Evolutionary conservation across 768 basidiomycete genomes (phyloP), one percentile per base, ranked within the genome.

Genomic region (Rhodocollybia butyracea): DNA sequence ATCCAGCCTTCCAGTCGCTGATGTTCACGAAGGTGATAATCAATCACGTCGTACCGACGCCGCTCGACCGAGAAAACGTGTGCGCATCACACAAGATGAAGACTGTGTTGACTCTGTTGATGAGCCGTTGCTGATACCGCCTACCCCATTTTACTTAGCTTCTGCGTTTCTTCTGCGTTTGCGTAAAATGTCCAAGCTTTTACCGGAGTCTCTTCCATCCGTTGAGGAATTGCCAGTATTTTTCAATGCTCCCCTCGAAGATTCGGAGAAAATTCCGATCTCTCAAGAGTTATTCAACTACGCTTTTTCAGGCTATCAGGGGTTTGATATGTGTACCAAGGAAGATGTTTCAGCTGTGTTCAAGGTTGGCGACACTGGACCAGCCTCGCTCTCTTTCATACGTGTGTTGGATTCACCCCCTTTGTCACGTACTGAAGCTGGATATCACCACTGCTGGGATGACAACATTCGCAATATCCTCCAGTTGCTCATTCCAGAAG

Each of bases 401-500:
- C 11, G n/a, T 36, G 34, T 17, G n/a, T 17, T 36, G 34, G n/a
- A 36, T 36, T 12, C 51, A 52, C 51, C n/a, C 31, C 34, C 40
- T n/a, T 39, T 41, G 39, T 17, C 55, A 15, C 63, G 54, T 36
- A 64, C 62, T 13, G 51, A 61, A 40, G 36, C 24, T 10, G 36
- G 54, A 10, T 66, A 64, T 45, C 32, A 36, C 51, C 52, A 40
- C 22, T 64, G 61, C 38, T 66, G 65, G 67, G 65, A 68, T 57
- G 29, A 31, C 32, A 68, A 68, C 45, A 60, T 68, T 32, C 59
- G 62, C 26, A 21, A 50, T 5, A 46, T 63, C 56, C 21, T 68
- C 27, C 55, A 61, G 54, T 31, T 59, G n/a, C 46, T 66, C n/a
- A 43, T 60, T 36, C 60, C 61, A 11, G 10, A 4, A 32, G 63